A percentile compares a stretch with the other conserved stretches of the same genome.
phyloP scores from a whole-genome alignment of 164 flowering plant species.

The Vitis cinerea region DNA sequence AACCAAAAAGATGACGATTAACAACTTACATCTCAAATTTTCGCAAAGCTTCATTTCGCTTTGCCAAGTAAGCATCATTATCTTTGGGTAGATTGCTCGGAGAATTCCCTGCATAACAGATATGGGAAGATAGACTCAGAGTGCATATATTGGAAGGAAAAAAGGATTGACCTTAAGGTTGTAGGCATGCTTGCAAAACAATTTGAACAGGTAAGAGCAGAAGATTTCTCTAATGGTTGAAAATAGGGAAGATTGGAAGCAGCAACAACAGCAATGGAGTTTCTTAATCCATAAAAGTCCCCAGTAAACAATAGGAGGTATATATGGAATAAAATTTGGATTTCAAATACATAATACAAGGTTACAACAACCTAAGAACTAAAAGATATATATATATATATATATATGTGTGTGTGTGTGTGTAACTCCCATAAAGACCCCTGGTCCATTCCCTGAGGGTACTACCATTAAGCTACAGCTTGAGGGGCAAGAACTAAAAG shows the following conservation, averaged over 20 bases:
- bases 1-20: background rate
- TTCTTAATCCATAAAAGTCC: background rate
- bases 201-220: background rate
- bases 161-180: background rate
- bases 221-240: background rate
- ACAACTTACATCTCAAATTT: conserved; percentile 73
- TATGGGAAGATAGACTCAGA: background rate
- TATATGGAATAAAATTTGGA: background rate
- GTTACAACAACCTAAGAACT: too few relatives aligned
- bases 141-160: background rate
- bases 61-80: conserved; percentile 50
- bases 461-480: too few relatives aligned
- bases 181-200: too few relatives aligned
- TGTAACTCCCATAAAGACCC: too few relatives aligned
- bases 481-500: too few relatives aligned
- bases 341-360: too few relatives aligned
- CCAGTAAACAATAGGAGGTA: background rate
- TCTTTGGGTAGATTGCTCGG: conserved; percentile 46
- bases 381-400: too few relatives aligned
- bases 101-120: conserved; percentile 31
- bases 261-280: background rate
- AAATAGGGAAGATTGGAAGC: background rate
- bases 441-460: too few relatives aligned
- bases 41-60: conserved; percentile 58
- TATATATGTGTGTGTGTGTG: too few relatives aligned